Evolutionary conservation across 192 early-diverging fungal species (phyloP), one percentile per base, ranked within the genome.

Genomic region (Oehlia diaphana): DNA sequence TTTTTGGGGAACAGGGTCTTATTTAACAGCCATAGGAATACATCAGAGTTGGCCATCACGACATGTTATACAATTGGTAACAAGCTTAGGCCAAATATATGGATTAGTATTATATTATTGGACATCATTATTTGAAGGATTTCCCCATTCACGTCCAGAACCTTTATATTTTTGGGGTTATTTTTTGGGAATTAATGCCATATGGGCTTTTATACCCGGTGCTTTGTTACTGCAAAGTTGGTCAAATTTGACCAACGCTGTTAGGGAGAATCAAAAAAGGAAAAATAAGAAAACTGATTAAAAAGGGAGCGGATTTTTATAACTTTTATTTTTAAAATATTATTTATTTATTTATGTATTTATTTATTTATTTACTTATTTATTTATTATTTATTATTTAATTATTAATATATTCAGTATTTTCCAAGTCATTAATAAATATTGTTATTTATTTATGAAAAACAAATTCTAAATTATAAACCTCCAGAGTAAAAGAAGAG

Each of bases 91-190:
- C 53, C 94, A 98, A 82, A 77, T 97, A 35, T 95, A 95, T 83
- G 94, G 94, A 50, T 91, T 93, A 77, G 87, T 94, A 0, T 84
- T 97, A 53, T 98, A 98, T 83, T 94, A 93, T 82, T 64, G 86
- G 16, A 95, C 94, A 16, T 90, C 91, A 65, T 83, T 84, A 61
- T 86, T 92, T 63, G 90, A 95, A 83, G 91, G 91, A 26, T 89
- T 86, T 62, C 86, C 86, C 31, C 87, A 92, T 83, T 91, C 89
- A 74, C 87, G 90, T 77, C 93, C 94, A 8, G 87, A 92, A 77
- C 90, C 95, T 10, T 86, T 89, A 83, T 96, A 98, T 87, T 96
- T 93, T 80, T 96, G 91, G 87, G 89, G 93, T 72, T 98, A 98
- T 90, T 97, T 98, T 88, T 88, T 92, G 6, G 83, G 88, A 44